These are phyloP conservation scores for Colletotrichum incanum DNA, from an alignment of 2,329 filamentous ascomycete genomes.

Conservation along the genomic window DNA sequence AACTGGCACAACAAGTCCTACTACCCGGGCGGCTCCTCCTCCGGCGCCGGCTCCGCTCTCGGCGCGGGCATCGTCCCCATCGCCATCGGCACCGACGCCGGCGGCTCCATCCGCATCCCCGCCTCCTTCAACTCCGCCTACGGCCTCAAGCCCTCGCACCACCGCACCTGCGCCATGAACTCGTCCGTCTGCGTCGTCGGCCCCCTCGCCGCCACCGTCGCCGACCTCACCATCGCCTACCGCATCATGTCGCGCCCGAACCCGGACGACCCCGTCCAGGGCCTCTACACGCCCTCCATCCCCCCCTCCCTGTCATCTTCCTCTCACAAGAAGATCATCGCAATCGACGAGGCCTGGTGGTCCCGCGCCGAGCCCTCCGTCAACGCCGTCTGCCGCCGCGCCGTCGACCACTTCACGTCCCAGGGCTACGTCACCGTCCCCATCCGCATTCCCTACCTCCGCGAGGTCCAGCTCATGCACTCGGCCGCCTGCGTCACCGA, in stretches of 20 bases:
- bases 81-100: conserved; percentile 80
- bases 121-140: conserved; percentile 84
- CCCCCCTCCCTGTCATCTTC: conserved; percentile 55
- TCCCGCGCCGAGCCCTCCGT: conserved; percentile 73
- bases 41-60: conserved; percentile 81
- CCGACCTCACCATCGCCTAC: conserved; percentile 88
- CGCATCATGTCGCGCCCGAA: conserved; percentile 83
- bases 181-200: conserved; percentile 76
- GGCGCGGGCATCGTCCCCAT: conserved; percentile 82
- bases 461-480: conserved; percentile 83
- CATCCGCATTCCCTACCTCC: conserved; percentile 76
- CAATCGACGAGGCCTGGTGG: conserved; percentile 74
- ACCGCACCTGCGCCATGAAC: conserved; percentile 73
- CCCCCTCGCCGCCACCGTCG: conserved; percentile 82
- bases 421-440: conserved; percentile 68
- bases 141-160: conserved; percentile 85
- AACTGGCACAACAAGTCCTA: conserved; percentile 85
- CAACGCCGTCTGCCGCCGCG: conserved; percentile 71
- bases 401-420: conserved; percentile 72
- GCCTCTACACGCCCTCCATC: conserved; percentile 73
- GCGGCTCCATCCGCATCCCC: conserved; percentile 83
- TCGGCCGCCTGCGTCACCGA: conserved; percentile 84
- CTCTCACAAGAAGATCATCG: conserved; percentile 68
- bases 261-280: conserved; percentile 68
- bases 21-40: conserved; percentile 87